phyloP scores from a whole-genome alignment of 306 rosid genomes.

The Notholithocarpus densiflorus region DNA sequence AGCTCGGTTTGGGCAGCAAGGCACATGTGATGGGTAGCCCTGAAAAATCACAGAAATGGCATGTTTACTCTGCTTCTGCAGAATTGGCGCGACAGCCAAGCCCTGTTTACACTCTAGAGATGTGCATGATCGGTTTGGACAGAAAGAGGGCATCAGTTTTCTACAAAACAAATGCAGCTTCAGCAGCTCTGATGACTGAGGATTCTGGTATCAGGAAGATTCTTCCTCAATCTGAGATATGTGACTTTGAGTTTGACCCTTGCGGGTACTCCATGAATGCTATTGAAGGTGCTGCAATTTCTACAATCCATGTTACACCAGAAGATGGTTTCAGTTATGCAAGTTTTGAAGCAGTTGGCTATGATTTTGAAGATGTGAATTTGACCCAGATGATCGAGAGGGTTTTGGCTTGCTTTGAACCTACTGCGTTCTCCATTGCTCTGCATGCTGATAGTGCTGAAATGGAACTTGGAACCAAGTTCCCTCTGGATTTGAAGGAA shows the following conservation, averaged over 20 bases:
- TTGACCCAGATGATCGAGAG: conserved; percentile 39
- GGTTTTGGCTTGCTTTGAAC: conserved; percentile 48
- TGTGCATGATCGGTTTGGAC: conserved; percentile 91
- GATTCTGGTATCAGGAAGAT: conserved; percentile 77
- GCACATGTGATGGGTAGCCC: conserved; percentile 72
- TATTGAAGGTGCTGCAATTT: conserved; percentile 45
- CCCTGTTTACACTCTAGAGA: conserved; percentile 67
- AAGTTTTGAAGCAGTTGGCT: conserved; percentile 48
- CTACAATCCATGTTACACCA: conserved; percentile 53
- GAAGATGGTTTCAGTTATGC: conserved; percentile 64
- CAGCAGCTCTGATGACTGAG: conserved; percentile 64
- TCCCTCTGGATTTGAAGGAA: conserved; percentile 34
- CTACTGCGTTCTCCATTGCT: conserved; percentile 46
- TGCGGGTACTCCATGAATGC: conserved; percentile 64
- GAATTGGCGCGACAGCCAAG: conserved; percentile 23
- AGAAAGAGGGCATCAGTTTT: conserved; percentile 72
- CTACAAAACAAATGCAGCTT: conserved; percentile 41
- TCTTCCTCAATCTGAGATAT: conserved; percentile 69
- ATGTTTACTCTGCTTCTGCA: conserved; percentile 74
- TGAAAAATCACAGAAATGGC: conserved; percentile 67
- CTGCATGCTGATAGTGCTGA: conserved; percentile 28
- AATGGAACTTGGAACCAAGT: conserved; percentile 14
- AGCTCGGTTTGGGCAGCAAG: conserved; percentile 62
- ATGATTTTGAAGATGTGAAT: conserved; percentile 26
- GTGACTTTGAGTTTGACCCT: conserved; percentile 54